These are phyloP conservation scores for Diospyros lotus DNA, from an alignment of 148 eudicot species.

Conservation along the genomic window DNA sequence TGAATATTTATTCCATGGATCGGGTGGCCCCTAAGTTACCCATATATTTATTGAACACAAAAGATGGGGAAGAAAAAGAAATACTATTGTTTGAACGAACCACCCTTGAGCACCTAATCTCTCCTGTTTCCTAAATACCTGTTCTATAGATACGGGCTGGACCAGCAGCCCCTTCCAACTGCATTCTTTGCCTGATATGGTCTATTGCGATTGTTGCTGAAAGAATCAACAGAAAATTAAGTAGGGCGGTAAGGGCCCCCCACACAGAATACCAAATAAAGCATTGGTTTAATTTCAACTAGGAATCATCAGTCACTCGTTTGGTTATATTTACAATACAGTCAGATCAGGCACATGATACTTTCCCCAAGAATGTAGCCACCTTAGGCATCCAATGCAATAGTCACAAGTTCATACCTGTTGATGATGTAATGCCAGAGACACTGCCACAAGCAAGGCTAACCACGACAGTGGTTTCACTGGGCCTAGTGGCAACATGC, in stretches of 20 bases:
- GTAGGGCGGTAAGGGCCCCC: background rate
- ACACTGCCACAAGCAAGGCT: conserved; percentile 83
- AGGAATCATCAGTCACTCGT: too few species aligned
- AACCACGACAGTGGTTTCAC: conserved; percentile 45
- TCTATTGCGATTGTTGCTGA: conserved; percentile 69
- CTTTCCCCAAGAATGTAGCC: too few species aligned
- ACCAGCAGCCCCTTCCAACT: conserved; percentile 64
- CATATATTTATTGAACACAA: too few species aligned
- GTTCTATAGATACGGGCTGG: conserved; percentile 48
- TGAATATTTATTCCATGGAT: conserved; percentile 2
- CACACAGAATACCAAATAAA: background rate
- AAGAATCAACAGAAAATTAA: background rate
- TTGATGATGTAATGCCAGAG: conserved; percentile 71
- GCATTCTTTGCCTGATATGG: conserved; percentile 67
- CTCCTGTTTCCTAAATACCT: conserved; percentile 43
- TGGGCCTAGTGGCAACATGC: conserved; percentile 40
- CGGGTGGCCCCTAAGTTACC: conserved; percentile 3
- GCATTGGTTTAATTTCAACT: too few species aligned
- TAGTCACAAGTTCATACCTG: conserved; percentile 29
- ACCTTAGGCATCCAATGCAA: too few species aligned
- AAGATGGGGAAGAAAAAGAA: background rate
- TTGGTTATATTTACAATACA: too few species aligned
- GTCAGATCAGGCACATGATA: too few species aligned
- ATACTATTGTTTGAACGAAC: too few species aligned
- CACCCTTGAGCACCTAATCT: conserved; percentile 45